Evolutionary conservation across 2,329 filamentous ascomycete species (phyloP).

Genomic region (Xylariaceae sp.): DNA sequence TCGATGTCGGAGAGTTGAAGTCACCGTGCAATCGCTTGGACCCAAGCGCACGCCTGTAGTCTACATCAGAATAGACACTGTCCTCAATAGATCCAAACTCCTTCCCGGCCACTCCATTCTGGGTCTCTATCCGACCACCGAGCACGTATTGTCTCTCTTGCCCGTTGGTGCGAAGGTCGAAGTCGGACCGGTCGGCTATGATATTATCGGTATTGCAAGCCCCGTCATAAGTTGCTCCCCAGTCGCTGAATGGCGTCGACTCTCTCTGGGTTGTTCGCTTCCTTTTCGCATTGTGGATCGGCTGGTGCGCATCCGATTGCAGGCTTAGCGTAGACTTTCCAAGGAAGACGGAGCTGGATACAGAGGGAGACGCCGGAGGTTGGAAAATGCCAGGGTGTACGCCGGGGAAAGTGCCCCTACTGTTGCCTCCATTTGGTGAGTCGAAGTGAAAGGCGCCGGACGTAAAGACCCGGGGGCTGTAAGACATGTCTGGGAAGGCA

Average conservation of each 20-base stretch:
- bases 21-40: slow-evolving; percentile 42
- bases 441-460: slow-evolving; percentile 36
- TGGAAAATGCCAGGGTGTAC: slow-evolving; percentile 46
- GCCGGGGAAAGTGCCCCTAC: slow-evolving; percentile 25
- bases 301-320: slow-evolving; percentile 36
- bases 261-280: slow-evolving; percentile 41
- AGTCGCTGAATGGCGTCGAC: slow-evolving; percentile 35
- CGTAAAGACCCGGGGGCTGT: slow-evolving; percentile 34
- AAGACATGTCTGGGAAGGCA: slow-evolving; percentile 20
- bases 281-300: slow-evolving; percentile 41
- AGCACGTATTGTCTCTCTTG: slow-evolving; percentile 43
- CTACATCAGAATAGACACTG: slow-evolving; percentile 54
- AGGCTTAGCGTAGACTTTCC: slow-evolving; percentile 38
- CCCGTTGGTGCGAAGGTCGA: slow-evolving; percentile 19
- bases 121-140: slow-evolving; percentile 52
- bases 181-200: slow-evolving; percentile 24
- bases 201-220: slow-evolving; percentile 31
- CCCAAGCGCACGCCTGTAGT: slow-evolving; percentile 51
- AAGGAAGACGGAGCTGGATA: slow-evolving; percentile 39
- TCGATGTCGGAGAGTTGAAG: slow-evolving; percentile 34
- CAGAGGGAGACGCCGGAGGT: slow-evolving; percentile 42
- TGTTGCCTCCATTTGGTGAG: slow-evolving; percentile 17
- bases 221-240: slow-evolving; percentile 24
- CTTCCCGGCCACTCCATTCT: slow-evolving; percentile 33
- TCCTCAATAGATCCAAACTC: slow-evolving; percentile 42